Evolutionary conservation across 2,329 filamentous ascomycete species (phyloP), one percentile per base, ranked within the genome.

Genomic region (Penicillium sp.): DNA sequence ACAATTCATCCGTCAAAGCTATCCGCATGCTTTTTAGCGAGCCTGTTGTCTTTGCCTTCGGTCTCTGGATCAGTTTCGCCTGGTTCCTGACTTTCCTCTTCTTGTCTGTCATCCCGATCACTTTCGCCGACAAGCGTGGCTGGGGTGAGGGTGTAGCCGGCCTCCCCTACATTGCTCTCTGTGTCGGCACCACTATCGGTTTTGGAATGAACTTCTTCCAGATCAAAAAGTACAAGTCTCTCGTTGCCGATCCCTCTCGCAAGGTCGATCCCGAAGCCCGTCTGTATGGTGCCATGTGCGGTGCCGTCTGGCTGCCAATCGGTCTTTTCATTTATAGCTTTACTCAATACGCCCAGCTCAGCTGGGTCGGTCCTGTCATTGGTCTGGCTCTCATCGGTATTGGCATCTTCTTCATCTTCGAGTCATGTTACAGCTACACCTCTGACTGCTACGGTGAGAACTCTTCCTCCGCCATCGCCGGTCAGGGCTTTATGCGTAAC

Each of bases 71-170:
- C 57, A 73, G 74, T 16, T 82, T 82, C 67, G 78, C 78, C 62
- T 83, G 81, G 81, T 81, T 79, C 62, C 76, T 83, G 21, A 76
- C 80, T 44, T 83, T 83, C 75, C 75, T 83, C 51, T 83, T 83
- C 77, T 71, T 83, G 7, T 81, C 76, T 24, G 78, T 79, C 57
- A 80, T 81, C 58, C 76, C 78, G 14, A 81, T 81, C 68, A 81
- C 78, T 37, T 83, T 81, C 72, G 56, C 68, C 21, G 79, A 82
- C 59, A 82, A 83, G 74, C 77, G 76, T 37, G 80, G 80, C 59
- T 83, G 81, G 81, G 72, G 68, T 49, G 79, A 83, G 63, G 81
- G 81, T 51, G 70, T 81, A 29, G 64, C 72, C 3, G 81, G 81
- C 4, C 75, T 83, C 0, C 80, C 81, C 3, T 82, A 82, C 69